phyloP scores from a whole-genome alignment of 129 eudicot species.

The Gnaphalium uliginosum region DNA sequence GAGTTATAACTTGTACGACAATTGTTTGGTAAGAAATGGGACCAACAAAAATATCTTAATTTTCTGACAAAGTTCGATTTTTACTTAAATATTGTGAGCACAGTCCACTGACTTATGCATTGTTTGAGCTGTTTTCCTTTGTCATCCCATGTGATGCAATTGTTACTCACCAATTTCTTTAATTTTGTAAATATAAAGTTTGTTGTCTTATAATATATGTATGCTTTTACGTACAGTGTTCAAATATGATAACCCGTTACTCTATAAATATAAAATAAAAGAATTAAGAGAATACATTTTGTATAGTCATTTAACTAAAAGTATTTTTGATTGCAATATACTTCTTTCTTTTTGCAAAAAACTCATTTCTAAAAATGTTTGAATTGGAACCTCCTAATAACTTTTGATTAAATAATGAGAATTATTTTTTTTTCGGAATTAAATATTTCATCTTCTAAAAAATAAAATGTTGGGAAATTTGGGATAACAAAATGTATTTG shows the following conservation, averaged over 20 bases:
- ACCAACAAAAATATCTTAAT: slow-evolving; percentile 11
- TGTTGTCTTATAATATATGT: background rate
- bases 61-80: slow-evolving; percentile 10
- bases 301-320: too few species aligned
- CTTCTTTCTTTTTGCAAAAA: background rate
- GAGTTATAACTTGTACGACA: slow-evolving; percentile 4
- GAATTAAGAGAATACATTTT: too few species aligned
- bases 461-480: background rate
- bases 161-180: background rate
- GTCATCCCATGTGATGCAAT: slow-evolving; percentile 5
- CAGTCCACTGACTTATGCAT: slow-evolving; percentile 8
- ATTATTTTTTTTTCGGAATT: too few species aligned
- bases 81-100: slow-evolving; percentile 9
- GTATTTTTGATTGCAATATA: too few species aligned
- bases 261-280: too few species aligned
- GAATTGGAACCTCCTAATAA: too few species aligned
- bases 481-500: slow-evolving; percentile 13
- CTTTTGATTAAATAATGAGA: too few species aligned
- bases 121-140: slow-evolving; percentile 18
- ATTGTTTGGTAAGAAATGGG: slow-evolving; percentile 28
- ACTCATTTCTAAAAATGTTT: background rate
- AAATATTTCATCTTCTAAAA: background rate
- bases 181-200: background rate
- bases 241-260: background rate
- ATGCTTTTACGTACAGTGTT: background rate